Base-by-base conservation (phyloP, 2,329 filamentous ascomycete genomes). In the Diaporthe caulivora region DNA sequence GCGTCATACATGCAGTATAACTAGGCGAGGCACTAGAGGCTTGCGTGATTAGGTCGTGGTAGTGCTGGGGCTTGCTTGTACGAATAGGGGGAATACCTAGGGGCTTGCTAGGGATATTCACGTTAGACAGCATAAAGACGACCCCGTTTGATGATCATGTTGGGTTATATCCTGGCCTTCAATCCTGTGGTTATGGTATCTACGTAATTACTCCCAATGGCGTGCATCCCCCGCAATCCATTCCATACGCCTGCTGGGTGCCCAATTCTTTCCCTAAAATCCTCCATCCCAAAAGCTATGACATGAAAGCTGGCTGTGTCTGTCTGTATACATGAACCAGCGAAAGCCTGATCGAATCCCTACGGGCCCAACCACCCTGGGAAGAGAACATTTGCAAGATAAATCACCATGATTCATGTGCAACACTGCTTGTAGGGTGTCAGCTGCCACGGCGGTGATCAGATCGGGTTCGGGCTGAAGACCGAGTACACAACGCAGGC, bases 1-100 rank as follows among this genome's bases (percentile, higher is more conserved):
- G 96, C 97, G 65, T 95, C 94, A 76, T 99, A 99, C 87, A 97
- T 97, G 90, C 97, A 98, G 87, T 99, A 99, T 90, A 99, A 99
- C 86, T 98, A 97, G 72, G 62, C 47, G 47, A 34, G 3, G 15
- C 15, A 4, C 18, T 15, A 58, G 5, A 70, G 68, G 62, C 71
- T 71, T 47, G 70, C 69, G 71, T 74, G 67, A 62, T n/a, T 53
- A 40, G 42, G 34, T 11, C 21, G 40, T 64, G 47, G 15, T 53
- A 34, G 40, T 53, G 18, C 49, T 21, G 64, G 4, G 67, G 62
- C 67, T 70, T 75, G 67, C 42, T 73, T 76, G 78, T 79, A 78
- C 72, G 75, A 77, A 70, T 79, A 79, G 53, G 64, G 64, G 72
- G 68, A 49, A 51, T 18, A 70, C 68, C 47, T 37, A 72, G 26